Evolutionary conservation across 2,329 filamentous ascomycete species (phyloP).

Genomic region (Pseudodiploospora longispora): DNA sequence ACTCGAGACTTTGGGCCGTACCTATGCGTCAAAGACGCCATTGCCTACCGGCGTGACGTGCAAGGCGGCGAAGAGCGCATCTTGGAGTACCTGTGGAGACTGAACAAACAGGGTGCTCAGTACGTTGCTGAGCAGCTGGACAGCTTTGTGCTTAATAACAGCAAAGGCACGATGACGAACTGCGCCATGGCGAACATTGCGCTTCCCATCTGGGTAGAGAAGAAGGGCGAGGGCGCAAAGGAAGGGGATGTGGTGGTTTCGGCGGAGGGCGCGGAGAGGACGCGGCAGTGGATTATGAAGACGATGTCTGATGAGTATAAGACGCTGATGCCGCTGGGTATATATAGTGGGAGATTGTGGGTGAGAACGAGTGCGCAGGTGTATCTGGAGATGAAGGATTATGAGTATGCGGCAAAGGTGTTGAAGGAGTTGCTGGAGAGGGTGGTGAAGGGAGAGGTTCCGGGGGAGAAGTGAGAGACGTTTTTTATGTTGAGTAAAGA

Average conservation of each 20-base stretch:
- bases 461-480: constrained; percentile 3
- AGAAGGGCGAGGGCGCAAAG: constrained; percentile 16
- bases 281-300: constrained; percentile 50
- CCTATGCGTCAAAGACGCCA: constrained; percentile 61
- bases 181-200: constrained; percentile 68
- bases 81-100: constrained; percentile 48
- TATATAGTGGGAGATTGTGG: constrained; percentile 59
- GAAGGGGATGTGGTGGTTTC: constrained; percentile 22
- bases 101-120: constrained; percentile 58
- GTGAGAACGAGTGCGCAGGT: constrained; percentile 70
- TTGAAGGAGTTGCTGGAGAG: constrained; percentile 43
- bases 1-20: constrained; percentile 68
- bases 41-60: constrained; percentile 60
- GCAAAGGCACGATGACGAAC: constrained; percentile 48
- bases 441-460: constrained; percentile 29
- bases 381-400: constrained; percentile 74
- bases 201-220: constrained; percentile 50
- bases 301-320: constrained; percentile 50
- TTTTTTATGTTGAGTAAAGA: no score
- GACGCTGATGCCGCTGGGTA: constrained; percentile 62
- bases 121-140: constrained; percentile 54
- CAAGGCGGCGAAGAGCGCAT: constrained; percentile 70
- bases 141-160: constrained; percentile 66
- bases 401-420: constrained; percentile 56
- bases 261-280: constrained; percentile 22